These are phyloP conservation scores for Aspergillus sergii DNA, from an alignment of 2,329 filamentous ascomycete genomes.

Conservation along the genomic window DNA sequence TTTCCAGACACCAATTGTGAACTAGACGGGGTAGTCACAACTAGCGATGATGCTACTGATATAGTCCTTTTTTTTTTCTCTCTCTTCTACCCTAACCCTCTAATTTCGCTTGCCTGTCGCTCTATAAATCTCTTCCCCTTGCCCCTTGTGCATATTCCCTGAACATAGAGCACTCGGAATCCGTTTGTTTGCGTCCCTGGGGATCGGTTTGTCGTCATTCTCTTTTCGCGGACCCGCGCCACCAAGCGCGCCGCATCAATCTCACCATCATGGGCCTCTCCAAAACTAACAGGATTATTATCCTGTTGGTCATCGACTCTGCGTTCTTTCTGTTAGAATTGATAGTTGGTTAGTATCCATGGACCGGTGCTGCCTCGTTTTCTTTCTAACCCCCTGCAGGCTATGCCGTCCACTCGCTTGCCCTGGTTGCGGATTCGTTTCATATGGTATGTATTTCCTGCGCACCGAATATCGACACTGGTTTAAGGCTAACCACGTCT, in stretches of 20 bases:
- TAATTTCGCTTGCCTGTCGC: neutral
- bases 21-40: neutral
- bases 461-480: neutral
- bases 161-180: neutral
- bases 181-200: neutral
- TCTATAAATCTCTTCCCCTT: neutral
- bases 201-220: constrained; percentile 2
- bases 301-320: constrained; percentile 88
- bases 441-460: constrained; percentile 73
- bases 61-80: neutral
- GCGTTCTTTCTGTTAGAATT: constrained; percentile 91
- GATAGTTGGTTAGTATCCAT: constrained; percentile 60
- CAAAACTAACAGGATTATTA: constrained; percentile 87
- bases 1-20: neutral
- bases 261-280: constrained; percentile 72
- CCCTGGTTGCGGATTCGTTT: constrained; percentile 93
- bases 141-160: neutral
- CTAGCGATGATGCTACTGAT: constrained; percentile 1
- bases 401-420: constrained; percentile 85
- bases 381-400: constrained; percentile 47
- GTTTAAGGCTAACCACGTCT: constrained; percentile 1
- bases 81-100: neutral
- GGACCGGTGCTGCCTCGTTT: neutral
- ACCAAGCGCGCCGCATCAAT: constrained; percentile 26
- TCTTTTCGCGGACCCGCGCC: constrained; percentile 22